Base-by-base conservation (phyloP, 2,329 filamentous ascomycete species). In the Paecilomyces variotii region DNA sequence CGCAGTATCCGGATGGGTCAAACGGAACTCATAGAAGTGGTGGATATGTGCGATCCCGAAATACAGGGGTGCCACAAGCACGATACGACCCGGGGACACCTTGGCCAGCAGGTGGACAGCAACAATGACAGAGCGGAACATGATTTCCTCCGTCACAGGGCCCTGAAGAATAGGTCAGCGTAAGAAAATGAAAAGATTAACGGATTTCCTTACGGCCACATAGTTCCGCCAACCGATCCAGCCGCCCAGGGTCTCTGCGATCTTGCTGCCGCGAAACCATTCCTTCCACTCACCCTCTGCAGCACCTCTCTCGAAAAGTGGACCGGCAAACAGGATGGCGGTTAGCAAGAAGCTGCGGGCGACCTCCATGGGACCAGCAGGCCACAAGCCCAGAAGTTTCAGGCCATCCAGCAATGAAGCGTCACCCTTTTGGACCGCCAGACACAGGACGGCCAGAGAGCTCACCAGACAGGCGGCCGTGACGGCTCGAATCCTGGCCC, bases 21-120 rank as follows among this genome's bases (percentile, higher is more conserved):
- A 80, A 58, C 88, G 84, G 74, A 96, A 96, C 76, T 97, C 94
- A 78, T 96, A 96, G 72, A 96, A 91, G 76, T 99, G 94, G 75
- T 99, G 93, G 54, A 96, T 76, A 76, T 99, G 94, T 6, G 94
- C 92, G 52, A 96, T 85, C 56, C 93, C 93, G 70, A 97, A 97
- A 72, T 96, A 87, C 10, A 97, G 78, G 5, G 93, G 93, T 1
- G 90, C 90, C 10, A 90, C 77, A 75, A 96, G 91, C 68, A 96
- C 84, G 63, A 90, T 91, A 2, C 68, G 76, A 2, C 71, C 69
- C 0, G 78, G 72, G 51, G 81, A 80, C 55, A 85, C 78, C 52
- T 82, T 82, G 24, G 91, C 86, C 55, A 91, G 79, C 30, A 97
- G 78, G 69, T 97, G 87, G 10, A 97, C 81, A 1, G 93, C 89